A percentile compares a stretch with the other conserved stretches of the same genome.
These are phyloP conservation scores for Neofusicoccum cordaticola DNA, from an alignment of 2,329 filamentous ascomycete genomes.

Conservation along the genomic window DNA sequence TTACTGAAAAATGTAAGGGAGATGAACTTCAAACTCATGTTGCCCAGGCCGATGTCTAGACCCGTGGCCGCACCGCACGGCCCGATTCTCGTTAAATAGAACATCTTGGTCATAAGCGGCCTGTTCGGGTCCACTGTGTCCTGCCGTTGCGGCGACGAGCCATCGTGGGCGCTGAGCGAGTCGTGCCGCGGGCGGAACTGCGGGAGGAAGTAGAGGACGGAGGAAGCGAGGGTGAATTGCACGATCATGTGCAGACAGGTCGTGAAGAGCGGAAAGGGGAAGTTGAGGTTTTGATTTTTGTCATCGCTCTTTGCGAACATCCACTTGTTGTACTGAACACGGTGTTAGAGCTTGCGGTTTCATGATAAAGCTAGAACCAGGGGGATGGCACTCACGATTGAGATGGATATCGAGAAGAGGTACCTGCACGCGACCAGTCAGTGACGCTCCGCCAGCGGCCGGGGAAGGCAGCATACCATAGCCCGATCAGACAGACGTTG, in stretches of 20 bases:
- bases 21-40: constrained; percentile 94
- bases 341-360: background rate
- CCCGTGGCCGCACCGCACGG: constrained; percentile 92
- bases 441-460: background rate
- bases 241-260: constrained; percentile 95
- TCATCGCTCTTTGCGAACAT: constrained; percentile 73
- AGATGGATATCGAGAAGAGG: constrained; percentile 88
- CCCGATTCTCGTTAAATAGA: constrained; percentile 87
- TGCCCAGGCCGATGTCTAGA: constrained; percentile 91
- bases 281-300: constrained; percentile 64
- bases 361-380: constrained; percentile 18
- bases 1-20: constrained; percentile 87
- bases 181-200: constrained; percentile 68
- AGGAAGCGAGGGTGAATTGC: constrained; percentile 75
- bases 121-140: constrained; percentile 43
- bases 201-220: constrained; percentile 79
- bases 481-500: constrained; percentile 75
- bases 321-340: constrained; percentile 91
- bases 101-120: constrained; percentile 77
- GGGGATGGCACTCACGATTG: constrained; percentile 63
- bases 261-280: constrained; percentile 91
- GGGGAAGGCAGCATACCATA: constrained; percentile 60
- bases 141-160: constrained; percentile 22
- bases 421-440: constrained; percentile 43
- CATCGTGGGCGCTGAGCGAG: constrained; percentile 32